These are phyloP conservation scores for Boechera stricta DNA, from an alignment of 345 rosid genomes.

Conservation along the genomic window DNA sequence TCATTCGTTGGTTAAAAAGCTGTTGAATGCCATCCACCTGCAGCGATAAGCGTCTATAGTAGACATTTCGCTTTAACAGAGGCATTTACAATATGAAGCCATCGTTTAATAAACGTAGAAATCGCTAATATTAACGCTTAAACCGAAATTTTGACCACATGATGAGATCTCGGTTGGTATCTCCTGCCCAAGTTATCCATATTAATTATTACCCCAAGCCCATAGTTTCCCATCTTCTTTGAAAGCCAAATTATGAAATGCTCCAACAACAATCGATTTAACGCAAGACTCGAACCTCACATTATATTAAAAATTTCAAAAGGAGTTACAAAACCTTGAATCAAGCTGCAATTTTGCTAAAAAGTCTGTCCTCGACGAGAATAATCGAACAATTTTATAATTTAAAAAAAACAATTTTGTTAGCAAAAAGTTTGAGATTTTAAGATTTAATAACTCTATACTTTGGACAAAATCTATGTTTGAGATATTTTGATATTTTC, in stretches of 20 bases:
- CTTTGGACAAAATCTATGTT: too few species aligned
- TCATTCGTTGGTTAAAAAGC: conserved; percentile 73
- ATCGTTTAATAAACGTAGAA: neutral
- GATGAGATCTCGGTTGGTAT: conserved; percentile 99
- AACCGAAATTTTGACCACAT: conserved; percentile 33
- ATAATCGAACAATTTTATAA: too few species aligned
- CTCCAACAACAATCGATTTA: conserved; percentile 98
- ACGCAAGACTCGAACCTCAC: too few species aligned
- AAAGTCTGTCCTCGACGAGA: too few species aligned
- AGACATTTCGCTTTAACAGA: neutral
- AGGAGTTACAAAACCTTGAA: too few species aligned
- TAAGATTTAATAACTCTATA: too few species aligned
- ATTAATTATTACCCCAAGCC: conserved; percentile 99
- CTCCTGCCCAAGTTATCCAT: conserved; percentile 99
- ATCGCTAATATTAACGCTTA: neutral
- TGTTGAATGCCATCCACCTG: conserved; percentile 99
- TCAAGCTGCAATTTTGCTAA: too few species aligned
- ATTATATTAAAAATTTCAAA: neutral
- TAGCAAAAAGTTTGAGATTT: too few species aligned
- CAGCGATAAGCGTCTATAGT: conserved; percentile 60
- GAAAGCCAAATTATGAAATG: conserved; percentile 97
- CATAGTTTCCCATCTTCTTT: conserved; percentile 89
- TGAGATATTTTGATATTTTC: too few species aligned
- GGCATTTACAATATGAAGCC: neutral
- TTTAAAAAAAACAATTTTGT: too few species aligned